phyloP scores from a whole-genome alignment of 441 rosid genomes.

The Corymbia calophylla region DNA sequence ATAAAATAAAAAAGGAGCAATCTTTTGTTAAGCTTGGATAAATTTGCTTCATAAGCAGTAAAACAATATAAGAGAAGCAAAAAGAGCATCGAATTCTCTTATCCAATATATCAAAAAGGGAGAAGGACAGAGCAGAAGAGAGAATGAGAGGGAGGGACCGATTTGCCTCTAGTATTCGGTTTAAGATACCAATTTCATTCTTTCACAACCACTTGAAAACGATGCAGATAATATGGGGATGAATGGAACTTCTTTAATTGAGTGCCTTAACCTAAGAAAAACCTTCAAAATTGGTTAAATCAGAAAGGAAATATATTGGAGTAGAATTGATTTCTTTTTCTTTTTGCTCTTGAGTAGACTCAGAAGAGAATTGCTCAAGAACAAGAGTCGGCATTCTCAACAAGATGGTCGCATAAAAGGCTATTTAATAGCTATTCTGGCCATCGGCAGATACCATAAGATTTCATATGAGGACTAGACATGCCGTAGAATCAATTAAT shows the following conservation, averaged over 20 bases:
- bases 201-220: not conserved
- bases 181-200: not conserved
- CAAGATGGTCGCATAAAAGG: not conserved
- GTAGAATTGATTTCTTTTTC: not conserved
- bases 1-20: not conserved
- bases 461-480: not conserved
- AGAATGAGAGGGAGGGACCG: not conserved
- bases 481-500: not conserved
- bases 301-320: not conserved
- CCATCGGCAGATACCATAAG: not conserved
- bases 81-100: not conserved
- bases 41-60: not conserved
- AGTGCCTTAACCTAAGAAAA: not conserved
- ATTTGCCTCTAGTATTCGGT: not conserved
- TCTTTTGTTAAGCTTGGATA: not conserved
- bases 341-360: not conserved
- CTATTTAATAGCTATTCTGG: not conserved
- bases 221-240: not conserved
- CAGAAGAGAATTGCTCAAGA: not conserved
- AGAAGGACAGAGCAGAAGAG: not conserved
- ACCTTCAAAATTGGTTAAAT: not conserved
- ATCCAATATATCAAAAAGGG: not conserved
- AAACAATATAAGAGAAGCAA: not conserved
- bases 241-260: not conserved
- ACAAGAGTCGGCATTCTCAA: not conserved